These are phyloP conservation scores for Colletotrichum australisinense DNA, from an alignment of 2,329 filamentous ascomycete genomes.

Conservation along the genomic window DNA sequence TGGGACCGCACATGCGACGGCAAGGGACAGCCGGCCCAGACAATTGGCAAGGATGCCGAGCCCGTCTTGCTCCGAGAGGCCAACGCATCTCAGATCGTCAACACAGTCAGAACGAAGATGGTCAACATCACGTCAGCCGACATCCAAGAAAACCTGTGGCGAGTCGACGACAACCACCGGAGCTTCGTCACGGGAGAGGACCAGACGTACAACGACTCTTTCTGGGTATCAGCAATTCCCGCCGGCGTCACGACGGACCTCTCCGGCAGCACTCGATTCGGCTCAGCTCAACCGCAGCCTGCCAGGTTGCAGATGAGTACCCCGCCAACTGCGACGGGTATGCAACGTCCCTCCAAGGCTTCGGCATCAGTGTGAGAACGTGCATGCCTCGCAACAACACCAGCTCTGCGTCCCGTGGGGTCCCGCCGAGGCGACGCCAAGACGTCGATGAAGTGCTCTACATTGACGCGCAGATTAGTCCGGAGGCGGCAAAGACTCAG, in stretches of 20 bases:
- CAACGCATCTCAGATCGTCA: constrained; percentile 7
- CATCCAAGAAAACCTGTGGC: constrained; percentile 32
- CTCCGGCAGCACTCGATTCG: constrained; percentile 33
- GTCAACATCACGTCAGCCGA: constrained; percentile 25
- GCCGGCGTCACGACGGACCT: constrained; percentile 22
- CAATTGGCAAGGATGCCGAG: constrained; percentile 28
- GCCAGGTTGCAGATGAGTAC: constrained; percentile 20
- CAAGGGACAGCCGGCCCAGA: background rate
- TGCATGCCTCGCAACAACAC: constrained; percentile 20
- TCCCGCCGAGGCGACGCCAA: constrained; percentile 18
- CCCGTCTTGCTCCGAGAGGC: constrained; percentile 12
- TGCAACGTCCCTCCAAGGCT: constrained; percentile 22
- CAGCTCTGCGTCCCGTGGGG: background rate
- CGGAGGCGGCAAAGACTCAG: background rate
- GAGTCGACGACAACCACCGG: constrained; percentile 15
- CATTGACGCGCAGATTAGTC: constrained; percentile 20
- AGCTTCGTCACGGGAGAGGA: constrained; percentile 22
- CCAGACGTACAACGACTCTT: constrained; percentile 25
- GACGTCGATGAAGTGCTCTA: constrained; percentile 28
- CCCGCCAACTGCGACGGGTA: constrained; percentile 24
- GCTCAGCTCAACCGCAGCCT: constrained; percentile 27
- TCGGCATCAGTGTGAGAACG: constrained; percentile 20
- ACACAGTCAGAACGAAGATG: constrained; percentile 10
- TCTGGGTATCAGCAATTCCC: constrained; percentile 33
- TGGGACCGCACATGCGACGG: constrained; percentile 25